Evolutionary conservation across 371 early-diverging fungal species (phyloP).

Genomic region (Chytridiales sp.): DNA sequence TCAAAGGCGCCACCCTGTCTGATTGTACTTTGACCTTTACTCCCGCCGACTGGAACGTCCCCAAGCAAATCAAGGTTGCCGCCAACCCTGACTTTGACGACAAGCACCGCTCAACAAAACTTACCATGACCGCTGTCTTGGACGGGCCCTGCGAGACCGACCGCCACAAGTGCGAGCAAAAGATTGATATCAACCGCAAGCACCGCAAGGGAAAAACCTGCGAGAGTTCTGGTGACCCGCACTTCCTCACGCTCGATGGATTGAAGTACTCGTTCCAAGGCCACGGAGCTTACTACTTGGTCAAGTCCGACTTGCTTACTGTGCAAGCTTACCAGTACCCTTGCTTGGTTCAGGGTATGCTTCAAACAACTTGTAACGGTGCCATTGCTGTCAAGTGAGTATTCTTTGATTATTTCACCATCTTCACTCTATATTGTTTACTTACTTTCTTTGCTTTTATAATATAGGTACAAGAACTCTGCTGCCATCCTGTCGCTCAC

Average conservation of each 20-base stretch:
- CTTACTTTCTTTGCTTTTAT: background rate
- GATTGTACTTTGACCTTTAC: conserved; percentile 9
- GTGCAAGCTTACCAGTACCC: conserved; percentile 25
- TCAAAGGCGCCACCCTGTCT: background rate
- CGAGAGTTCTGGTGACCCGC: conserved; percentile 19
- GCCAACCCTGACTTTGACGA: background rate
- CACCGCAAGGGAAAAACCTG: background rate
- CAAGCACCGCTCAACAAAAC: background rate
- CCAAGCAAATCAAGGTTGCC: conserved; percentile 9
- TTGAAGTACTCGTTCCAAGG: conserved; percentile 1
- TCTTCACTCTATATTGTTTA: background rate
- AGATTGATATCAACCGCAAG: background rate
- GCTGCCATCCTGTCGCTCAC: conserved; percentile 11
- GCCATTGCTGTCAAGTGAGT: conserved; percentile 8
- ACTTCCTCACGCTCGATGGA: conserved; percentile 15
- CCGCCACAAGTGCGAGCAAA: background rate
- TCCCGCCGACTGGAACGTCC: conserved; percentile 8
- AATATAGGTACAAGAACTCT: conserved; percentile 8
- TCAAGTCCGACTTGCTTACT: conserved; percentile 13
- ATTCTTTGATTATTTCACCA: background rate
- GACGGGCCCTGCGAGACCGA: conserved; percentile 15
- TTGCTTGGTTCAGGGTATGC: background rate
- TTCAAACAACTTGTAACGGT: background rate
- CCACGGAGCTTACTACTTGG: conserved; percentile 9
- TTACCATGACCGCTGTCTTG: background rate